Conservation (phyloP, 768 basidiomycete genomes). For the Macrolepiota fuliginosa region DNA sequence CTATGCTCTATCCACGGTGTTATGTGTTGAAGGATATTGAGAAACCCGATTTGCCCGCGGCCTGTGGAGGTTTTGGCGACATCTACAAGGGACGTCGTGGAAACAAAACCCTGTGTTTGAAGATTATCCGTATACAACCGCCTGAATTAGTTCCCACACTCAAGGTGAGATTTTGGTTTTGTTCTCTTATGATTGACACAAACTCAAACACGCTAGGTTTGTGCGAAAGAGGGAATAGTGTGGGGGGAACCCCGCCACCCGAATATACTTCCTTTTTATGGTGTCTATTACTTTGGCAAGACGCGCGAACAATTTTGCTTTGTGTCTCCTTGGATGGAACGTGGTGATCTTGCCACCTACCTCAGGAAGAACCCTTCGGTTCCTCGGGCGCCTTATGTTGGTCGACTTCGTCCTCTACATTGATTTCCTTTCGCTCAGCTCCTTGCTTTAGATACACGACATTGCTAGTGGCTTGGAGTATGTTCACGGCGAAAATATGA, state of each 20-base stretch:
- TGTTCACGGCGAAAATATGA: neutral
- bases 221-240: conserved; percentile 4
- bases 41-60: neutral
- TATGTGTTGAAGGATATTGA: neutral
- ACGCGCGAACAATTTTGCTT: neutral
- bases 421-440: neutral
- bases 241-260: neutral
- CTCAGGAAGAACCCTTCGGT: too few species aligned
- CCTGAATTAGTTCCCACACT: neutral
- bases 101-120: neutral
- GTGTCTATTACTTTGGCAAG: neutral
- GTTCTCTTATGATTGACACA: neutral
- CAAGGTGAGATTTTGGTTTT: neutral
- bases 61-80: neutral
- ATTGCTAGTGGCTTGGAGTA: neutral
- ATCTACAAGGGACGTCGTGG: neutral
- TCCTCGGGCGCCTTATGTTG: too few species aligned
- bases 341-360: too few species aligned
- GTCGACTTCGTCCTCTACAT: too few species aligned
- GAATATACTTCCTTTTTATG: conserved; percentile 8
- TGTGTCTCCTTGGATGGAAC: too few species aligned
- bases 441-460: neutral
- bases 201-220: neutral
- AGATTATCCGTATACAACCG: neutral
- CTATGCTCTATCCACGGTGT: neutral